phyloP scores from a whole-genome alignment of 2,329 filamentous ascomycete genomes.

The Amphichorda felina region DNA sequence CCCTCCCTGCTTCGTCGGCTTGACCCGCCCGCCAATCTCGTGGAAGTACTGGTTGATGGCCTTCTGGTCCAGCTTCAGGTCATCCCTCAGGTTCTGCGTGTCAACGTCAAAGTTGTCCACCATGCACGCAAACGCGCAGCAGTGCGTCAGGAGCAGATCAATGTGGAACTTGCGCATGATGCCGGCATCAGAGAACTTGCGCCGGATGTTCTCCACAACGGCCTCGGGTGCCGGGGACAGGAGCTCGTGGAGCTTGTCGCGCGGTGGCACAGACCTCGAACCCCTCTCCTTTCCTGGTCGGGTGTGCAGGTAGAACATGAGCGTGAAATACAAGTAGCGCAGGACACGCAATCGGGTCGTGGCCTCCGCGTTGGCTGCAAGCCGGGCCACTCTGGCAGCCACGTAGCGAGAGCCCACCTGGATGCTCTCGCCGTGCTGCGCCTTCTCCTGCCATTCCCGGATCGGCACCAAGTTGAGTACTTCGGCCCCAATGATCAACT shows the following conservation, averaged over 20 bases:
- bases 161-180: constrained; percentile 60
- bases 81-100: constrained; percentile 55
- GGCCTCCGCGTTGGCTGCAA: constrained; percentile 32
- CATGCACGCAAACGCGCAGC: constrained; percentile 58
- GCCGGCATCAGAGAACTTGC: constrained; percentile 54
- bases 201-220: constrained; percentile 54
- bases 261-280: constrained; percentile 40
- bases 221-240: constrained; percentile 46
- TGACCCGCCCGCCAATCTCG: constrained; percentile 63
- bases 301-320: constrained; percentile 38
- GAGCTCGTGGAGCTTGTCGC: constrained; percentile 47
- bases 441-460: constrained; percentile 61
- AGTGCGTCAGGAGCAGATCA: constrained; percentile 62
- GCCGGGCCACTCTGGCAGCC: constrained; percentile 44
- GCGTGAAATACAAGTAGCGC: constrained; percentile 46
- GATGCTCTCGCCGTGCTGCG: constrained; percentile 45
- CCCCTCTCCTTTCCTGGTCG: constrained; percentile 34
- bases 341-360: constrained; percentile 40
- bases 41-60: constrained; percentile 60
- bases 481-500: constrained; percentile 53
- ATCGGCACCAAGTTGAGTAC: constrained; percentile 57
- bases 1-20: constrained; percentile 48
- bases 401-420: constrained; percentile 51
- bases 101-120: constrained; percentile 66
- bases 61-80: constrained; percentile 60